Evolutionary conservation across 202 grass and related monocot species (phyloP).

Genomic region (Bolboschoenoplectus hybrid): DNA sequence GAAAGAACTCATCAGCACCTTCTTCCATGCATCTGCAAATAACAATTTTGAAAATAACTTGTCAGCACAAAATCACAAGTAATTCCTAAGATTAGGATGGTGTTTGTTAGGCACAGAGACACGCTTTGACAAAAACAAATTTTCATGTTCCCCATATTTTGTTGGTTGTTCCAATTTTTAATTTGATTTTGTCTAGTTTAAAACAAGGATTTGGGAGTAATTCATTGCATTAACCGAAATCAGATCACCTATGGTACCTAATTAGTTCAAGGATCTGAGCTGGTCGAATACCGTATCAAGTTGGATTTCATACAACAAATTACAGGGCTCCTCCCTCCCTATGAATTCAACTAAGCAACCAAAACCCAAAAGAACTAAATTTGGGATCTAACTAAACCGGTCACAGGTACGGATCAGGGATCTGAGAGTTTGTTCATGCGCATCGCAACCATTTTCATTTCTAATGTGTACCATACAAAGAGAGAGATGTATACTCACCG

Average conservation of each 20-base stretch:
- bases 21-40: constrained; percentile 82
- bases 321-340: background rate
- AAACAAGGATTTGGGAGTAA: background rate
- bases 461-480: background rate
- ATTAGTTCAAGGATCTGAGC: background rate
- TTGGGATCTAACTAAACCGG: constrained; percentile 2
- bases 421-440: background rate
- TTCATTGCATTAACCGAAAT: background rate
- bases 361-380: background rate
- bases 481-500: constrained; percentile 49
- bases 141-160: too few relatives aligned
- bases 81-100: background rate
- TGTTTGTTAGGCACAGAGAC: background rate
- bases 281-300: background rate
- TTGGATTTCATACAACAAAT: background rate
- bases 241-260: background rate
- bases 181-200: background rate
- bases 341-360: background rate
- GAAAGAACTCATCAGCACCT: constrained; percentile 86
- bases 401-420: background rate
- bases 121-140: too few relatives aligned
- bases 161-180: too few relatives aligned
- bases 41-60: background rate
- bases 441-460: background rate
- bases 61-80: constrained; percentile 3